Base-by-base conservation (phyloP, 805 yeast species). In the Cyberlindnera sargentensis region DNA sequence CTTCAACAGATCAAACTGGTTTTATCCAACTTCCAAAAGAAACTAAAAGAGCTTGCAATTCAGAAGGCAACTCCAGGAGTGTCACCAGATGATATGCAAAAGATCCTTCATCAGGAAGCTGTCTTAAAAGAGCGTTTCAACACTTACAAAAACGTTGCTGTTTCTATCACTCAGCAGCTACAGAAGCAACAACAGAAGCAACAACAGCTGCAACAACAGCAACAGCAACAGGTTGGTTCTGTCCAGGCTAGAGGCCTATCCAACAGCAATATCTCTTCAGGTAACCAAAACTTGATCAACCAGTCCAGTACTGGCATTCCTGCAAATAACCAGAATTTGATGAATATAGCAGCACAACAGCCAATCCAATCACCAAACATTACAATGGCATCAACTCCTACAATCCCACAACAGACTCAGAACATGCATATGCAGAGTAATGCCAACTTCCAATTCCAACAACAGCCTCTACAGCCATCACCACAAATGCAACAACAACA, bases 21-120 rank as follows among this genome's bases (percentile, higher is more conserved):
- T 35, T 64, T 79, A 8, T 71, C 66, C 35, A 78, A 72, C 45
- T 71, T 75, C 45, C 73, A 72, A 44, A 65, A 70, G 34, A 75
- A 72, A 44, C 62, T 80, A 48, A 71, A 70, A 11, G 65, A 70
- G n/a, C 66, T 80, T 37, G 76, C 74, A 42, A 68, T 69, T 6
- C 68, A 72, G 33, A 75, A 74, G 47, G 64, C 62, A 20, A 67
- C 70, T 33, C 68, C 70, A 8, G 65, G 63, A 28, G 50, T 75
- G 23, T 60, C 75, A 4, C 70, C 74, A 2, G 78, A 72, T 6
- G 73, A 71, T 41, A 45, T 70, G 33, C 60, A 68, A 4, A 66
- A 66, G 35, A 62, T 73, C n/a, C 66, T 67, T 10, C 70, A 68
- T 41, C 79, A 78, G 53, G 75, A 78, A 47, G 62, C 64, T 20